Base-by-base conservation (phyloP, 176 grass and related monocot genomes). In the Lolium multiflorum region DNA sequence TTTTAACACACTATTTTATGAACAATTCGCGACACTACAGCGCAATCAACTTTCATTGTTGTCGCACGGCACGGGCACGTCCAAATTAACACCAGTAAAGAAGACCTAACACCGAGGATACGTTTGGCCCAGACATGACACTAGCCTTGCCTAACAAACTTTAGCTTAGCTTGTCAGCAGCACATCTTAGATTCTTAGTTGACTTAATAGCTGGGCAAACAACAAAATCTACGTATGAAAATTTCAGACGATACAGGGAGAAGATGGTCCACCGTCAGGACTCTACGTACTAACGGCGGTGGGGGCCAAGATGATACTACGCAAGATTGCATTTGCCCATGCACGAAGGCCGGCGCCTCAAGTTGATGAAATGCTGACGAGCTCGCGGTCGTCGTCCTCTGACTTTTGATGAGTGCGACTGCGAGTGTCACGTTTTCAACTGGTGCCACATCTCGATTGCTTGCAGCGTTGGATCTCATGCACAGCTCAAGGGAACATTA, bases 361-460 rank as follows among this genome's bases (percentile, higher is more conserved):
- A 56, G 52, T 56, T 18, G 52, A 6, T 56, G 52, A 74, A 6
- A 31, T 18, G 35, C 31, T 4, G 61, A 81, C 56, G 18, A 51
- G 46, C 62, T 65, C 6, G 9, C 31, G 59, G 25, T 88, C 62
- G 18, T 41, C 49, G 71, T 48, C 16, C 35, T 81, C 58, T 77
- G 80, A 83, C 61, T 71, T 83, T 49, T 25, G 60, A 24, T 48
- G 37, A 15, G 7, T 10, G n/a, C 6, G 55, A n/a, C 55, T 0
- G 1, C 13, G 11, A n/a, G 15, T 48, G 59, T 61, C 81, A 88
- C 41, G 54, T 83, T 88, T 88, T 39, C 9, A 10, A 28, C 71
- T 47, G 79, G 8, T 58, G 71, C 5, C 47, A 47, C 17, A 35
- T 81, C 22, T 47, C 79, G 25, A 20, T 76, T 47, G 37, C 79